Percentiles rank a stretch among this genome's conserved stretches.
These are phyloP conservation scores for Chlorella sp. DNA, from an alignment of 139 green algal species.

Conservation along the genomic window DNA sequence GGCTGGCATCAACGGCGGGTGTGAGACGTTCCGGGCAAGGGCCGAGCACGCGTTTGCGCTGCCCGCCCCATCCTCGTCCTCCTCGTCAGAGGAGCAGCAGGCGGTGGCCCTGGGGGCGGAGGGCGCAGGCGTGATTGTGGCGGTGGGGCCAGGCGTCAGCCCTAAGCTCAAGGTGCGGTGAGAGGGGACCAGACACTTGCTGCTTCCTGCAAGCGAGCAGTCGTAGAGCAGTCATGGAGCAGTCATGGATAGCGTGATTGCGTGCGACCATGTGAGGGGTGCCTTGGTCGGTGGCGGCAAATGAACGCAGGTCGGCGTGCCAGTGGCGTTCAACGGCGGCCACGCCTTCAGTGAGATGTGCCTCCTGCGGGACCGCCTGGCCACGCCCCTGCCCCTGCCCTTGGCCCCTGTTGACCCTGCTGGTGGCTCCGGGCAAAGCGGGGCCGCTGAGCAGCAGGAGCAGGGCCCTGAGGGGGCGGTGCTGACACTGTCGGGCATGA, in stretches of 20 bases:
- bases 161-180: no score
- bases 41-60: conserved; percentile 38
- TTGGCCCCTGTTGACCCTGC: conserved; percentile 2
- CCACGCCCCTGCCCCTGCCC: conserved; percentile 11
- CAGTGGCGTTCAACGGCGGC: conserved; percentile 38
- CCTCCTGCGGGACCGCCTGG: conserved; percentile 13
- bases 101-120: conserved; percentile 64
- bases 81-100: no score
- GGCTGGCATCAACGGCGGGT: conserved; percentile 66
- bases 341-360: conserved; percentile 44
- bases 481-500: conserved; percentile 43
- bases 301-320: conserved; percentile 36
- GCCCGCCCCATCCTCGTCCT: no score
- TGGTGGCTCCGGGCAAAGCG: background rate
- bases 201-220: no score
- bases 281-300: no score
- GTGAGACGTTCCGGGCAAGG: conserved; percentile 58
- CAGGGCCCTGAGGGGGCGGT: conserved; percentile 25
- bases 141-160: conserved; percentile 25
- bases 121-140: conserved; percentile 41
- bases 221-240: no score
- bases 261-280: no score
- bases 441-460: background rate
- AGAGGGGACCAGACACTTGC: no score
- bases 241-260: no score